Base-by-base conservation (phyloP, 2,329 filamentous ascomycete species). In the Xylaria hypoxylon region DNA sequence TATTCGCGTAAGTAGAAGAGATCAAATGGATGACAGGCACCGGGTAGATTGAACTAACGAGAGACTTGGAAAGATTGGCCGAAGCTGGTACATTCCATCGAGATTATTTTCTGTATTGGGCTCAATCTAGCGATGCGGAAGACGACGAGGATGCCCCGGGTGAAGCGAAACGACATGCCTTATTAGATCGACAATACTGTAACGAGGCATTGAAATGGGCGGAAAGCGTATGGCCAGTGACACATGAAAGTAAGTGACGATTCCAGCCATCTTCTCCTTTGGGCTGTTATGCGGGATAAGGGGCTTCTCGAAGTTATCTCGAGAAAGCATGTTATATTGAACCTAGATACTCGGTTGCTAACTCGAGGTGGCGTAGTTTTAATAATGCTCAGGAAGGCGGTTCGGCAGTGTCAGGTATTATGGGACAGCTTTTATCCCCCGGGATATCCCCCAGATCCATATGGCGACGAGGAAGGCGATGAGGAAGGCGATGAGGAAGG, bases 1-100 rank as follows among this genome's bases (percentile, higher is more conserved):
- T 31, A 11, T 59, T 53, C 22, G 55, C 48, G 55, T 64, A 55
- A 64, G 62, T 44, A 59, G 15, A 64, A 38, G 22, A 7, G 19
- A 48, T 10, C 35, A 3, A 13, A 53, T 38, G 17, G 10, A 53
- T 15, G 11, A 10, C 8, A 22, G 4, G n/a, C 10, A 17, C 22
- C 15, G 6, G 38, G 17, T 42, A 53, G 31, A 17, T 48, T 40
- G 28, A 5, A 26, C 62, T 64, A 59, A 64, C 47, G 35, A 33
- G 35, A 19, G 19, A 5, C 11, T 8, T 45, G 55, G 31, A 3
- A 59, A 64, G 62, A 53, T 33, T 59, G 22, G 40, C 11, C 28
- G 55, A 59, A 0, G 62, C 47, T 6, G 8, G 31, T 17, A 11
- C 2, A 3, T 59, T 55, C 42, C 47, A 64, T 55, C 47, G 26